A percentile compares a stretch with the other conserved stretches of the same genome.
These are phyloP conservation scores for Yamadazyma phyllophila DNA, from an alignment of 805 yeast species.

Conservation along the genomic window DNA sequence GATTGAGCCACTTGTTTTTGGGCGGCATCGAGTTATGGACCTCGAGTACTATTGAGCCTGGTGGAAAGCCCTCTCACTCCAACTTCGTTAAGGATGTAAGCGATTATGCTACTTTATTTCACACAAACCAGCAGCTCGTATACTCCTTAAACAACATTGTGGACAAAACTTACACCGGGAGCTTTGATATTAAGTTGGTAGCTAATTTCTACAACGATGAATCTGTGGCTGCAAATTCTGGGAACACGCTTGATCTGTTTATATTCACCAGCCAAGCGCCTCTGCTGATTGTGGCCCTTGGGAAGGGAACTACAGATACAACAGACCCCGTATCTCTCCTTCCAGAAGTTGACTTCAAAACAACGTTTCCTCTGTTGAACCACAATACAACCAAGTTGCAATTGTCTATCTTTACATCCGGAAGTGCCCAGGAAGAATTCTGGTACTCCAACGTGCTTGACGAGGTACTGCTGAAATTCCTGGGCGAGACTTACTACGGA, in stretches of 20 bases:
- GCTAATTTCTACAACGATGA: conserved; percentile 48
- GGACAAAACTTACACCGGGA: conserved; percentile 56
- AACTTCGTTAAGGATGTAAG: conserved; percentile 63
- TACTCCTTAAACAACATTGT: conserved; percentile 67
- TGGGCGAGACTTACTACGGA: conserved; percentile 37
- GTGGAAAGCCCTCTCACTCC: conserved; percentile 43
- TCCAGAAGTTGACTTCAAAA: conserved; percentile 38
- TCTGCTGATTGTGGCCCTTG: conserved; percentile 38
- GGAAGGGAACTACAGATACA: conserved; percentile 14
- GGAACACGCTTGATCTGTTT: conserved; percentile 8
- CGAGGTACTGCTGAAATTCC: conserved; percentile 39
- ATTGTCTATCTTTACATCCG: conserved; percentile 63
- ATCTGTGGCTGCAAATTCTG: too few relatives aligned
- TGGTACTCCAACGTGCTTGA: conserved; percentile 72
- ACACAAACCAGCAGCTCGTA: conserved; percentile 34
- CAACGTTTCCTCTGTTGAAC: conserved; percentile 45
- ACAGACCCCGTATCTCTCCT: conserved; percentile 39
- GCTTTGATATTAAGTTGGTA: conserved; percentile 50
- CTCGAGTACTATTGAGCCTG: conserved; percentile 72
- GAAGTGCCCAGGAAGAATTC: conserved; percentile 78
- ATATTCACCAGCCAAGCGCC: conserved; percentile 37
- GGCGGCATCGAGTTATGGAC: conserved; percentile 75
- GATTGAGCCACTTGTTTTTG: conserved; percentile 62
- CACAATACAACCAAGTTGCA: conserved; percentile 58
- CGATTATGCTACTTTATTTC: conserved; percentile 50